Conservation (phyloP, 2,329 filamentous ascomycete species). For the Aphanocladium album region DNA sequence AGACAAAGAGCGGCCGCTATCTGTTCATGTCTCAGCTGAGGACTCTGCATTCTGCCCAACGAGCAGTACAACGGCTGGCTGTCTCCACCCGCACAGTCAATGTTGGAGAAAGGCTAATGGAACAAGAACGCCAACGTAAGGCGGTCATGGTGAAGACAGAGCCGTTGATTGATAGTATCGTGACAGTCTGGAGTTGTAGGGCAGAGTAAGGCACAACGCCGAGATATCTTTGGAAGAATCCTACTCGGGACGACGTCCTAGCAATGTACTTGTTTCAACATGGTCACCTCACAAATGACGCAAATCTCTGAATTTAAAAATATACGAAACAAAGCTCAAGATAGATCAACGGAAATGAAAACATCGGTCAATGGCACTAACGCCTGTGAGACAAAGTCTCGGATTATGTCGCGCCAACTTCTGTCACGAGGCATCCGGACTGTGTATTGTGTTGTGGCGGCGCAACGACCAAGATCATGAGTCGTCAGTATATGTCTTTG, state of each 20-base stretch:
- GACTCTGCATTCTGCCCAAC: too few relatives aligned
- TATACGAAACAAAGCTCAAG: not conserved
- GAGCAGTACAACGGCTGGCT: not conserved
- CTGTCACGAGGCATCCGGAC: not conserved
- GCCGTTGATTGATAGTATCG: not conserved
- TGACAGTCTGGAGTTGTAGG: not conserved
- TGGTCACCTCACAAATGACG: not conserved
- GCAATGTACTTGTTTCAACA: not conserved
- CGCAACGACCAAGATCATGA: not conserved
- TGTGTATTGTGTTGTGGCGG: not conserved
- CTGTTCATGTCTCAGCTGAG: not conserved
- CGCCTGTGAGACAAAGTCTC: constrained; percentile 4
- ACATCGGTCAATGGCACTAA: not conserved
- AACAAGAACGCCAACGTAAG: too few relatives aligned
- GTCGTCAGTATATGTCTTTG: not conserved
- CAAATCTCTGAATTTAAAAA: not conserved
- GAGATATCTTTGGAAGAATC: too few relatives aligned
- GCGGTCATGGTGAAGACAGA: not conserved
- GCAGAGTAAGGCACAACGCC: too few relatives aligned
- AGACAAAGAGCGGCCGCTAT: not conserved
- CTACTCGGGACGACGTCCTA: too few relatives aligned
- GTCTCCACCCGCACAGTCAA: too few relatives aligned
- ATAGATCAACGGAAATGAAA: not conserved
- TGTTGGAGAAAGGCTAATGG: too few relatives aligned
- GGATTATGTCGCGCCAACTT: not conserved